Evolutionary conservation across 371 early-diverging fungal species (phyloP), one percentile per base, ranked within the genome.

Genomic region (Aphelidium insulamus): DNA sequence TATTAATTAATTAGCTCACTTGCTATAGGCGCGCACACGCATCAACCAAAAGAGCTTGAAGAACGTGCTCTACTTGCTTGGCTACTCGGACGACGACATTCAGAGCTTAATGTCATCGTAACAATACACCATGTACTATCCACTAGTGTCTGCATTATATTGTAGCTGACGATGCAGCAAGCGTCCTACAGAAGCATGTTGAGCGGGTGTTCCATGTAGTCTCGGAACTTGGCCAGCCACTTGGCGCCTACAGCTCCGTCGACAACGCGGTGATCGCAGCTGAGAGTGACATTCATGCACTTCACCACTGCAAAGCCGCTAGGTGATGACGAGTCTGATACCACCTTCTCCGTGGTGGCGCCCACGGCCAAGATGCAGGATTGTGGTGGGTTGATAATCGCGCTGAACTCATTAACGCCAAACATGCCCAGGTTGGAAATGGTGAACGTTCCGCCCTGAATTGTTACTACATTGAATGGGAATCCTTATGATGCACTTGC

Each of bases 401-500:
- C 92, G 26, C 90, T 83, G 58, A 95, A 95, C 52, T 77, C 67
- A 41, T 68, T 66, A 52, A 91, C 66, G 32, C 87, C 87, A 42
- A 58, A 90, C 97, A 95, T 95, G 52, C 97, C 97, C 43, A 95
- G 63, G 69, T 95, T 95, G 45, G 88, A 87, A 52, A 95, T 87
- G 43, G 91, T 81, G 67, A 95, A 95, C 33, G 81, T 66, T 26
- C 97, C 97, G 44, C 84, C 83, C 59, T 59, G 7, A 12, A 6
- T 30, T 8, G 14, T 19, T 8, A n/a, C n/a, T n/a, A n/a, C n/a
- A n/a, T n/a, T n/a, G n/a, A n/a, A 17, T 32, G 6, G 17, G 6
- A 12, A 33, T 10, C 15, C 26, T 1, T 20, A 26, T 8, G 20
- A 36, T 10, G 17, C 9, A 25, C 28, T 10, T 43, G 65, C 69